phyloP scores from a whole-genome alignment of 2,329 filamentous ascomycete species.

The Colletotrichum tabaci region DNA sequence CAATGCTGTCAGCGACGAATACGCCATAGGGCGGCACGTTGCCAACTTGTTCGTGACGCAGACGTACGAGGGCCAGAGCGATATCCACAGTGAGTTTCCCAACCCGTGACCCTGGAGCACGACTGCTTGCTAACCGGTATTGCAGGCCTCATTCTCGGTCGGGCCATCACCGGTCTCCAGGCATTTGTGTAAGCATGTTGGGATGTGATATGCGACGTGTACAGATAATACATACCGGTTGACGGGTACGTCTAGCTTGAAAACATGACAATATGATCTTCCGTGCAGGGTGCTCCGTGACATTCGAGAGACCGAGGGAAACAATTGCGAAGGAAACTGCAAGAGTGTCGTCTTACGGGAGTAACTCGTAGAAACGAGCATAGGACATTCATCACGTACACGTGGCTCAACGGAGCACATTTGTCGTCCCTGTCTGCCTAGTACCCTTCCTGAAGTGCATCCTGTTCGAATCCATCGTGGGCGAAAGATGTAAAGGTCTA shows the following conservation, averaged over 20 bases:
- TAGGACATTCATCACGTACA: no score
- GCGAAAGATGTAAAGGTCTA: no score
- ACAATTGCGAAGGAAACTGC: neutral
- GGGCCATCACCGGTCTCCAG: conserved; percentile 82
- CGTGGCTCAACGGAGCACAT: no score
- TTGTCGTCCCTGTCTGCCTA: no score
- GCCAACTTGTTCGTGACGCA: conserved; percentile 97
- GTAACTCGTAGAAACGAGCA: neutral
- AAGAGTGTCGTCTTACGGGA: no score
- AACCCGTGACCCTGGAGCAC: neutral
- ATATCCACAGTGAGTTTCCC: conserved; percentile 86
- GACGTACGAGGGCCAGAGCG: conserved; percentile 98
- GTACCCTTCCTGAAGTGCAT: no score
- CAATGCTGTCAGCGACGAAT: conserved; percentile 98
- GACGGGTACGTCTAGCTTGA: neutral
- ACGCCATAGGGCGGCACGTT: conserved; percentile 93
- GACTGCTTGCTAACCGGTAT: neutral
- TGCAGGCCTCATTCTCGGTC: conserved; percentile 76
- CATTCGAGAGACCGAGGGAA: neutral
- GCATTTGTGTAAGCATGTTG: conserved; percentile 75
- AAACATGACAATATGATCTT: neutral
- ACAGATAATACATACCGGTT: neutral
- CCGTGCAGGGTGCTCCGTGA: no score
- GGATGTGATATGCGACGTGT: neutral
- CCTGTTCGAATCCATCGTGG: no score